These are phyloP conservation scores for Termitomyces sp. DNA, from an alignment of 768 basidiomycete genomes.

Conservation along the genomic window DNA sequence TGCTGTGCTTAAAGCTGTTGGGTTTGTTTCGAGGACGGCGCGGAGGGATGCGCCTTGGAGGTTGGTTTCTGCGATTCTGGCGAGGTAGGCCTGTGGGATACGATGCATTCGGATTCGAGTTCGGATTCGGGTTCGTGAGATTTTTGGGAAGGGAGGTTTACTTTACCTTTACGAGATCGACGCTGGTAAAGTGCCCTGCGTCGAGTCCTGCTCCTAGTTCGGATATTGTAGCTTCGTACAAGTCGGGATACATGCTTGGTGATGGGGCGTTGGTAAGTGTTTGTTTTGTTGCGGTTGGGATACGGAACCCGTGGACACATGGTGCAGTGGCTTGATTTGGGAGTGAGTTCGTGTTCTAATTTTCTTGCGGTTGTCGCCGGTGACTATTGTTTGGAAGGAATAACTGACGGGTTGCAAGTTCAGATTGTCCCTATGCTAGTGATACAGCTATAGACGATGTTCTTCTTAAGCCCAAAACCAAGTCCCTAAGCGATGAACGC, in stretches of 20 bases:
- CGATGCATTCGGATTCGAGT: too few species aligned
- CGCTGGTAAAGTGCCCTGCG: constrained; percentile 47
- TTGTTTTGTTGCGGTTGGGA: neutral
- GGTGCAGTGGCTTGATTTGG: neutral
- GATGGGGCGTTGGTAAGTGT: neutral
- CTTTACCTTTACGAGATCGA: constrained; percentile 55
- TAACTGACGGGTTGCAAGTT: too few species aligned
- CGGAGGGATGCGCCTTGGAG: constrained; percentile 48
- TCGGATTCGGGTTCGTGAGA: too few species aligned
- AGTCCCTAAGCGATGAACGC: too few species aligned
- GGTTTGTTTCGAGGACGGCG: constrained; percentile 57
- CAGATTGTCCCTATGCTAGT: too few species aligned
- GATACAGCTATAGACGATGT: too few species aligned
- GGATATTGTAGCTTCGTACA: constrained; percentile 54
- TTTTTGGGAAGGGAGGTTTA: neutral
- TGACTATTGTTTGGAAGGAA: too few species aligned
- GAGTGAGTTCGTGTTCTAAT: too few species aligned
- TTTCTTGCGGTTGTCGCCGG: too few species aligned
- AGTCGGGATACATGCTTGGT: constrained; percentile 40
- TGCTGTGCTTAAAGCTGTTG: constrained; percentile 46
- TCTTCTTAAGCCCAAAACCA: too few species aligned
- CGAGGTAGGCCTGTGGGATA: constrained; percentile 50
- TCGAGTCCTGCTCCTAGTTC: constrained; percentile 52
- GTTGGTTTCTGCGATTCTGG: constrained; percentile 65
- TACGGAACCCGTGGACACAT: neutral